phyloP scores from a whole-genome alignment of 2,329 filamentous ascomycete species.

The Colletotrichum musicola region DNA sequence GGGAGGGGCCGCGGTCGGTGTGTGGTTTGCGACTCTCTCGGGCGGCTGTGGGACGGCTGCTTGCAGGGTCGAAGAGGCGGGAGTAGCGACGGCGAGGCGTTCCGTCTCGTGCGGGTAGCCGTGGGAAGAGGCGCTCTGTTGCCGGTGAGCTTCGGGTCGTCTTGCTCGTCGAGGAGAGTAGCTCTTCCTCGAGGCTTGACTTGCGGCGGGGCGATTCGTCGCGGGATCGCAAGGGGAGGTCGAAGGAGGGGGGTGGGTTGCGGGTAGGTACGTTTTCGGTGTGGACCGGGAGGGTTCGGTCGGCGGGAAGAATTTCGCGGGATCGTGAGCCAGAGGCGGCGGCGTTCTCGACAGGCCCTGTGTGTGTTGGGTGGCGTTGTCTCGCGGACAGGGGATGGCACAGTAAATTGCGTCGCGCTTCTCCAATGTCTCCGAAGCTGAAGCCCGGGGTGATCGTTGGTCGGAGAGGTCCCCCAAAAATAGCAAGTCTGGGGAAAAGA shows the following conservation, averaged over 20 bases:
- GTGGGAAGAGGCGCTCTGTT: neutral
- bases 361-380: neutral
- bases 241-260: neutral
- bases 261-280: conserved; percentile 2
- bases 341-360: neutral
- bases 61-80: conserved; percentile 5
- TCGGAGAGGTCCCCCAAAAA: too few species aligned
- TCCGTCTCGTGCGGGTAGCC: conserved; percentile 13
- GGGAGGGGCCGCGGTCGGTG: neutral
- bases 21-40: conserved; percentile 12
- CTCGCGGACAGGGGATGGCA: neutral
- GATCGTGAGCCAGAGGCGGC: neutral
- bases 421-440: neutral
- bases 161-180: neutral
- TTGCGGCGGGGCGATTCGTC: too few species aligned
- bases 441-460: too few species aligned
- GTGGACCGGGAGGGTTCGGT: neutral
- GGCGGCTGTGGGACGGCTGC: conserved; percentile 7
- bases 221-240: neutral
- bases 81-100: conserved; percentile 5
- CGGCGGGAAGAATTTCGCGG: neutral
- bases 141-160: neutral
- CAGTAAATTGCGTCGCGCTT: neutral
- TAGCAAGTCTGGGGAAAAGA: neutral
- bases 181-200: too few species aligned